Percentiles rank a stretch among this genome's conserved stretches.
phyloP scores from a whole-genome alignment of 768 basidiomycete species.

The Pisolithus microcarpus region DNA sequence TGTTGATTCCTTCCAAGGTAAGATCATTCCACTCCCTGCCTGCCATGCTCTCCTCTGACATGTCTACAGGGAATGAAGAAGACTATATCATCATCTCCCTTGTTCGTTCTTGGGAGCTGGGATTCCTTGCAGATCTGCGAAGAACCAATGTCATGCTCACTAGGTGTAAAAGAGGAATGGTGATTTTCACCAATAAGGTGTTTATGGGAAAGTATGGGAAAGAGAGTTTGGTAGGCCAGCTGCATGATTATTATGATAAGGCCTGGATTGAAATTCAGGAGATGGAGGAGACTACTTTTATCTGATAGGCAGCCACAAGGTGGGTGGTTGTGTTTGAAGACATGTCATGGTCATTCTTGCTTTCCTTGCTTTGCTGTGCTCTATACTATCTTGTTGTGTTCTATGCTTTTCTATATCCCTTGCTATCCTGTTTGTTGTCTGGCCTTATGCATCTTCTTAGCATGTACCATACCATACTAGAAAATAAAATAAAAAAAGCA shows the following conservation, averaged over 20 bases:
- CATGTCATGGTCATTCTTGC: background rate
- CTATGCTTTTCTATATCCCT: background rate
- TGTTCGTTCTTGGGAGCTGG: constrained; percentile 54
- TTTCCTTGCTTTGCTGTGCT: background rate
- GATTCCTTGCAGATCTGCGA: constrained; percentile 58
- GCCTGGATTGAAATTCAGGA: constrained; percentile 33
- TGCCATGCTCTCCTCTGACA: constrained; percentile 1
- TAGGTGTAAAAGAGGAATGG: constrained; percentile 73
- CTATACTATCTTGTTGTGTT: background rate
- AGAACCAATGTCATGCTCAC: constrained; percentile 87
- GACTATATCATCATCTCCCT: constrained; percentile 69
- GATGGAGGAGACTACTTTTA: constrained; percentile 16
- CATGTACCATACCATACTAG: no score
- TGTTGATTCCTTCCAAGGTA: constrained; percentile 78
- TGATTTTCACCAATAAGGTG: constrained; percentile 54
- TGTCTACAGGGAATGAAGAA: constrained; percentile 66
- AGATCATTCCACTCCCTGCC: constrained; percentile 3
- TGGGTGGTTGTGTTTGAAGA: background rate
- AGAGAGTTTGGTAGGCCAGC: constrained; percentile 40
- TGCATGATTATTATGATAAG: constrained; percentile 22
- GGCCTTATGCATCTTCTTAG: no score
- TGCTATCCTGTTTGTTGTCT: background rate
- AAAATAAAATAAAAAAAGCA: background rate
- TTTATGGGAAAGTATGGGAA: constrained; percentile 53
- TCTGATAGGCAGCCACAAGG: constrained; percentile 4